phyloP scores from a whole-genome alignment of 495 filamentous ascomycete species.

The Echria macrotheca region DNA sequence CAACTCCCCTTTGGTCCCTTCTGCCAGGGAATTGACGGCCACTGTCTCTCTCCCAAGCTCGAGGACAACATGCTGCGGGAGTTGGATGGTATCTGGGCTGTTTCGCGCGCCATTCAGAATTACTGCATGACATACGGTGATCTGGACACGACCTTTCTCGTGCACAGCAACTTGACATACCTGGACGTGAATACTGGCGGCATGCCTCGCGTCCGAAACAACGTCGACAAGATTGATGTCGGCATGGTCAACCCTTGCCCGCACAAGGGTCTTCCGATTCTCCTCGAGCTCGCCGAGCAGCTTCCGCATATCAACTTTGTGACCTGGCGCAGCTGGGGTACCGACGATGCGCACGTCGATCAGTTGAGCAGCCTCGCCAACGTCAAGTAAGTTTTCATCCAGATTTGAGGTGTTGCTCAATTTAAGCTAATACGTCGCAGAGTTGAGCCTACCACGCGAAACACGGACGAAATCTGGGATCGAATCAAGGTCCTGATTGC shows the following conservation, averaged over 20 bases:
- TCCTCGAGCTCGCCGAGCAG: slow-evolving; percentile 21
- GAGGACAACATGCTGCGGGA: slow-evolving; percentile 21
- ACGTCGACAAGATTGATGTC: slow-evolving; percentile 24
- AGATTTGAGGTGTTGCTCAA: not conserved
- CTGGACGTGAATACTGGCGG: slow-evolving; percentile 15
- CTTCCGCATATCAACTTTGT: slow-evolving; percentile 28
- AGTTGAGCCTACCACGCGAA: slow-evolving; percentile 17
- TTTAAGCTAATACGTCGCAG: slow-evolving; percentile 7
- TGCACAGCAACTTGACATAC: slow-evolving; percentile 23
- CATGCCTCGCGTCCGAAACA: slow-evolving; percentile 22
- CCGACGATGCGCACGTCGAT: slow-evolving; percentile 10
- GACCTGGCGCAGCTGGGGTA: slow-evolving; percentile 30
- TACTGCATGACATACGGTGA: slow-evolving; percentile 23
- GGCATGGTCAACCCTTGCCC: slow-evolving; percentile 33
- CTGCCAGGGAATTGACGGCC: slow-evolving; percentile 18
- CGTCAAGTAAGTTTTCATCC: slow-evolving; percentile 18
- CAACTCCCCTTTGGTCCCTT: slow-evolving; percentile 30
- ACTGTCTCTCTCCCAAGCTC: slow-evolving; percentile 20
- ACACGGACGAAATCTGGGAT: slow-evolving; percentile 30
- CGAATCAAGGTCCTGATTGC: slow-evolving; percentile 27
- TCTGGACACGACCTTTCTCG: slow-evolving; percentile 22
- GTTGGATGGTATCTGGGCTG: slow-evolving; percentile 28
- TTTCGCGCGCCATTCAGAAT: slow-evolving; percentile 22
- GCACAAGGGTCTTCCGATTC: slow-evolving; percentile 24
- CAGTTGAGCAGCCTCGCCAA: slow-evolving; percentile 19